phyloP scores from a whole-genome alignment of 1,284 basidiomycete species.

The Ganoderma sinense region DNA sequence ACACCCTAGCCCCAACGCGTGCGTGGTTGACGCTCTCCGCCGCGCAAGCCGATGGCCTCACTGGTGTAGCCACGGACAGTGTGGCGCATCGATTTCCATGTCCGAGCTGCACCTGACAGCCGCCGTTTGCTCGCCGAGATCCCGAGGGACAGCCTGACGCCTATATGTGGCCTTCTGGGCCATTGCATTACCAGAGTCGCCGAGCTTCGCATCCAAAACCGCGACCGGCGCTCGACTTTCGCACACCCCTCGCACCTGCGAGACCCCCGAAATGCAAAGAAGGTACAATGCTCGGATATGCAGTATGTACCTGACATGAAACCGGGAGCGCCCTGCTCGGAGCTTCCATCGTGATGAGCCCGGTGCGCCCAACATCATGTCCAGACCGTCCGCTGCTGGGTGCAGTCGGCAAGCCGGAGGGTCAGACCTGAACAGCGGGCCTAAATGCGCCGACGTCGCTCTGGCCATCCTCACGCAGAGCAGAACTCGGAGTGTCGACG shows the following conservation, averaged over 20 bases:
- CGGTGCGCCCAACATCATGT: conserved; percentile 10
- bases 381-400: conserved; percentile 3
- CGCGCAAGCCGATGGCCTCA: neutral
- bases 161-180: neutral
- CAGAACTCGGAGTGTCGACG: neutral
- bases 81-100: neutral
- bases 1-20: neutral
- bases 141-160: neutral
- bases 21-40: neutral
- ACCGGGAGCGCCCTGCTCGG: neutral
- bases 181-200: neutral
- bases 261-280: neutral
- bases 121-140: neutral
- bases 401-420: conserved; percentile 16
- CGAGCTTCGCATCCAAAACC: neutral
- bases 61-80: neutral
- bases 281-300: neutral
- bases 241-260: too few species aligned
- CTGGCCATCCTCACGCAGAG: neutral
- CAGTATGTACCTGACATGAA: conserved; percentile 6
- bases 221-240: neutral
- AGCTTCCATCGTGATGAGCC: neutral
- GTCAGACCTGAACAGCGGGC: neutral
- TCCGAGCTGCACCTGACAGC: neutral
- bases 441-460: conserved; percentile 5